A percentile compares a stretch with the other conserved stretches of the same genome.
These are phyloP conservation scores for Ganoderma leucocontextum DNA, from an alignment of 1,284 basidiomycete genomes.

Conservation along the genomic window DNA sequence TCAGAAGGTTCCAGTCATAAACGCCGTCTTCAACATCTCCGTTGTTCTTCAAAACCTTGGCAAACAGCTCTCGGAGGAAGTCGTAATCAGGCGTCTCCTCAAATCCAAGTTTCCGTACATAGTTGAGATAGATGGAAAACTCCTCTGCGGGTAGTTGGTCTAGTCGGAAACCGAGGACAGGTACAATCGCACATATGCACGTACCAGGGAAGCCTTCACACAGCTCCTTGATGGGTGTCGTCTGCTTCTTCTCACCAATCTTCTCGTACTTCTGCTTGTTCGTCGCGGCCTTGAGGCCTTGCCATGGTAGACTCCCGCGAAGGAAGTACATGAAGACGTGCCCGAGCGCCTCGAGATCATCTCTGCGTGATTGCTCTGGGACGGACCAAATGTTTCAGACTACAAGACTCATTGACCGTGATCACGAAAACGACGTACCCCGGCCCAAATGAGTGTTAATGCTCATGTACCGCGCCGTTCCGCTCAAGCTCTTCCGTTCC, in stretches of 20 bases:
- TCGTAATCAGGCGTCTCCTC: slow-evolving; percentile 98
- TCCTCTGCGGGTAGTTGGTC: slow-evolving; percentile 62
- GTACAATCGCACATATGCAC: slow-evolving; percentile 37
- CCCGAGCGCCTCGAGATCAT: slow-evolving; percentile 94
- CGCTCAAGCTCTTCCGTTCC: slow-evolving; percentile 91
- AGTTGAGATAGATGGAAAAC: slow-evolving; percentile 89
- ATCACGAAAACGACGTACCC: slow-evolving; percentile 56
- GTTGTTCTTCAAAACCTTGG: slow-evolving; percentile 90
- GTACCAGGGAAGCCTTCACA: slow-evolving; percentile 91
- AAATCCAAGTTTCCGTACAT: slow-evolving; percentile 88
- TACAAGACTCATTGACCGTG: not conserved
- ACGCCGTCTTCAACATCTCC: slow-evolving; percentile 89
- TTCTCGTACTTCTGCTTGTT: slow-evolving; percentile 99
- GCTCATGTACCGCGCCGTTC: slow-evolving; percentile 96
- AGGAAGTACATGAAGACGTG: slow-evolving; percentile 99
- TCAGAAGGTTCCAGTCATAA: slow-evolving; percentile 92
- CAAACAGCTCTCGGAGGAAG: slow-evolving; percentile 91
- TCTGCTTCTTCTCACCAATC: slow-evolving; percentile 99
- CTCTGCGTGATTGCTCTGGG: slow-evolving; percentile 91
- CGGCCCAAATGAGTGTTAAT: slow-evolving; percentile 97
- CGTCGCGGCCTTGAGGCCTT: slow-evolving; percentile 95
- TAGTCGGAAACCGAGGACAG: slow-evolving; percentile 7
- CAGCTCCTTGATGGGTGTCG: slow-evolving; percentile 93
- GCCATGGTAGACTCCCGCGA: slow-evolving; percentile 93
- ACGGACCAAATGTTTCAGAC: slow-evolving; percentile 16